These are phyloP conservation scores for Dictyostelium purpureum DNA, from an alignment of 78 protist species.

Conservation along the genomic window DNA sequence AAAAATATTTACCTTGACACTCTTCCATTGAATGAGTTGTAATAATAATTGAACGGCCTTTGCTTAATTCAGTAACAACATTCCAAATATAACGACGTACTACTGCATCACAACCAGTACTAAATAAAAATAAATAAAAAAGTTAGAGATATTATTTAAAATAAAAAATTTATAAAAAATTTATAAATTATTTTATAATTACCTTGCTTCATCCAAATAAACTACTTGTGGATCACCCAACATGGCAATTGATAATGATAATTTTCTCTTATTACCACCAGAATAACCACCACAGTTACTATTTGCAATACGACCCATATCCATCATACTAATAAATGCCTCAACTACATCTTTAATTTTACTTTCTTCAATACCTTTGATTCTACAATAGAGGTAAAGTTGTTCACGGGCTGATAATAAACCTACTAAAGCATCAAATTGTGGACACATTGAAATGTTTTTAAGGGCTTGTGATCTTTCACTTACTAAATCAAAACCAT, in stretches of 20 bases:
- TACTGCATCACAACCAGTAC: conserved; percentile 76
- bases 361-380: conserved; percentile 54
- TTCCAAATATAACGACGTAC: conserved; percentile 57
- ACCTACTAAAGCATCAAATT: conserved; percentile 56
- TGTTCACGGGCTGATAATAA: conserved; percentile 57
- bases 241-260: conserved; percentile 89
- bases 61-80: conserved; percentile 16
- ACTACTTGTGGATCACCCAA: conserved; percentile 76
- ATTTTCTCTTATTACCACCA: conserved; percentile 92
- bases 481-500: conserved; percentile 67
- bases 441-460: conserved; percentile 28
- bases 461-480: conserved; percentile 12
- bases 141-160: not conserved
- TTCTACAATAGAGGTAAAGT: conserved; percentile 25
- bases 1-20: conserved; percentile 63
- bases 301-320: conserved; percentile 20
- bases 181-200: no score
- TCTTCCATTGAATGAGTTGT: conserved; percentile 96
- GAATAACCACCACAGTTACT: conserved; percentile 41
- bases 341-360: conserved; percentile 2
- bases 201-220: conserved; percentile 11
- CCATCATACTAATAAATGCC: conserved; percentile 39
- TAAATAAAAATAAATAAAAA: conserved; percentile 25
- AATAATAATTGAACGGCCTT: conserved; percentile 75
- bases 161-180: not conserved